Percentiles rank a stretch among this genome's conserved stretches.
These are phyloP conservation scores for Athelia sp. DNA, from an alignment of 1,284 basidiomycete genomes.

Conservation along the genomic window DNA sequence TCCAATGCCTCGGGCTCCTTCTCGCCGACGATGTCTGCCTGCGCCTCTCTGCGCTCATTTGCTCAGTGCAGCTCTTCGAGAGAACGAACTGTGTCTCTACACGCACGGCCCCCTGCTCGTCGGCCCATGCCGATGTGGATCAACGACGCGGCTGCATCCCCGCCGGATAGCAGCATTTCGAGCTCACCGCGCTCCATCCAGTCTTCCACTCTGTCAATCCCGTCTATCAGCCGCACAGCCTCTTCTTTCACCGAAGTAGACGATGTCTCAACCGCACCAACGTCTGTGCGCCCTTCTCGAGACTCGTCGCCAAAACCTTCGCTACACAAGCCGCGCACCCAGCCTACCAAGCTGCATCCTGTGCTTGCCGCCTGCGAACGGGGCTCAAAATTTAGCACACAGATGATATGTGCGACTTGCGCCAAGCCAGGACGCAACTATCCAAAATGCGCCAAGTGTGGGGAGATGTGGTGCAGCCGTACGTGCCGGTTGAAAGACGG, in stretches of 20 bases:
- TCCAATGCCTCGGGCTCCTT: conserved; percentile 44
- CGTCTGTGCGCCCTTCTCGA: not conserved
- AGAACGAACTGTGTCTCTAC: conserved; percentile 9
- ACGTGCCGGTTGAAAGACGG: conserved; percentile 52
- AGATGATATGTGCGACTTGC: conserved; percentile 50
- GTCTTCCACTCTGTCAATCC: conserved; percentile 1
- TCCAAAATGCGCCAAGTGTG: conserved; percentile 61
- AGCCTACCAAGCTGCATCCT: conserved; percentile 32
- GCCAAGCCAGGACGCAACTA: conserved; percentile 53
- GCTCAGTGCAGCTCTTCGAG: conserved; percentile 12
- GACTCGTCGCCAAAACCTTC: conserved; percentile 5
- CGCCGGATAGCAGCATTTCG: conserved; percentile 16
- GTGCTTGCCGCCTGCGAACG: conserved; percentile 50
- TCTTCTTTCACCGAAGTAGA: not conserved
- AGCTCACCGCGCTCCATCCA: conserved; percentile 1
- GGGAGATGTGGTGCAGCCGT: conserved; percentile 65
- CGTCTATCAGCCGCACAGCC: conserved; percentile 6
- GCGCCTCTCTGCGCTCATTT: conserved; percentile 15
- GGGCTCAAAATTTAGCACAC: conserved; percentile 46
- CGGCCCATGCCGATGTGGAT: not conserved
- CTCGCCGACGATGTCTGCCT: conserved; percentile 29
- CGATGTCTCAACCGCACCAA: not conserved
- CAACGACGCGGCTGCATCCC: not conserved
- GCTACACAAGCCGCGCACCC: conserved; percentile 11
- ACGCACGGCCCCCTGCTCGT: not conserved